phyloP scores from a whole-genome alignment of 1,284 basidiomycete genomes.

The Irpex sp. region DNA sequence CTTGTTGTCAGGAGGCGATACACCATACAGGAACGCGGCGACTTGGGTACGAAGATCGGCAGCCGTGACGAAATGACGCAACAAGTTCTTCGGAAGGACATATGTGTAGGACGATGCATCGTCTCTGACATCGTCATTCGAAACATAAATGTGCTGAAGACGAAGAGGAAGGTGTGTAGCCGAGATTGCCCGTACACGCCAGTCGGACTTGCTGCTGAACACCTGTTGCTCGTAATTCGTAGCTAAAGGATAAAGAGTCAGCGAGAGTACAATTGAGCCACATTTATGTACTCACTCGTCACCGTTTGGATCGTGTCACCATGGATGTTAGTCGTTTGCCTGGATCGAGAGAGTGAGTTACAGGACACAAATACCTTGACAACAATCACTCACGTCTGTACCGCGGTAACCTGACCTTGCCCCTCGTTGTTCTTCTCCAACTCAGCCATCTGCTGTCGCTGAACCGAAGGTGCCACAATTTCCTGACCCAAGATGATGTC shows the following conservation, averaged over 20 bases:
- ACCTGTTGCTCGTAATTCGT: constrained; percentile 98
- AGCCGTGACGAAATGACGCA: constrained; percentile 91
- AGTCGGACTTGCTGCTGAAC: constrained; percentile 98
- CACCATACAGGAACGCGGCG: constrained; percentile 90
- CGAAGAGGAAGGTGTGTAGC: constrained; percentile 95
- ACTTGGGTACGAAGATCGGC: constrained; percentile 96
- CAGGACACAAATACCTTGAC: background rate
- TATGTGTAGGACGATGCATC: constrained; percentile 93
- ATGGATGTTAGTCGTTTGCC: constrained; percentile 94
- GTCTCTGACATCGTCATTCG: constrained; percentile 98
- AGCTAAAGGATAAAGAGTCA: constrained; percentile 36
- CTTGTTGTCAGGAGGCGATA: constrained; percentile 91
- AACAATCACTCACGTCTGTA: constrained; percentile 67
- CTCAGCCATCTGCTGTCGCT: constrained; percentile 99
- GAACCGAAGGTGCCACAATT: constrained; percentile 87
- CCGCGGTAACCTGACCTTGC: constrained; percentile 91
- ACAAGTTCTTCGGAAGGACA: constrained; percentile 95
- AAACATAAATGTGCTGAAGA: constrained; percentile 97
- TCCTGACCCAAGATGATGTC: constrained; percentile 98
- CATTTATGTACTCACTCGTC: constrained; percentile 59
- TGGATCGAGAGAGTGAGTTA: constrained; percentile 24
- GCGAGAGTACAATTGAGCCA: background rate
- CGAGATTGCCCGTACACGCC: constrained; percentile 95
- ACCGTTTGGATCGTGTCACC: constrained; percentile 96
- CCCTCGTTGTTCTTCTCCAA: constrained; percentile 95